Evolutionary conservation across 352 stramenopile genomes (phyloP).

Genomic region (Phytophthora foliorum): DNA sequence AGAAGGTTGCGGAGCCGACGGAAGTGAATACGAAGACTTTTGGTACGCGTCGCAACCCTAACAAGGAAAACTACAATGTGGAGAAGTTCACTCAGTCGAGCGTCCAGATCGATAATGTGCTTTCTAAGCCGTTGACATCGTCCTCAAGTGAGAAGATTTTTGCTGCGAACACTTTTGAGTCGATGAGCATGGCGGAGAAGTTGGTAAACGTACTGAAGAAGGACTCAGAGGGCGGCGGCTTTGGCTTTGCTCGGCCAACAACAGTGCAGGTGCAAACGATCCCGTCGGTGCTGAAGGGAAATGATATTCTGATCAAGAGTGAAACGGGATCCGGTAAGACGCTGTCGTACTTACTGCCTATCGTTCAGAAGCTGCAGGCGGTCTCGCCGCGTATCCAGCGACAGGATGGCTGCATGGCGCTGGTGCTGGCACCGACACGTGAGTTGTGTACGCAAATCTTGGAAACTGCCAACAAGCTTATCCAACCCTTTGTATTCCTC

Average conservation of each 20-base stretch:
- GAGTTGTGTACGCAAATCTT: slow-evolving; percentile 97
- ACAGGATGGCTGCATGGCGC: slow-evolving; percentile 88
- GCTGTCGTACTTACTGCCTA: slow-evolving; percentile 96
- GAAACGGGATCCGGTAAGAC: slow-evolving; percentile 98
- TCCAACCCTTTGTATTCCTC: slow-evolving; percentile 93
- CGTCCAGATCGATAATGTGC: slow-evolving; percentile 67
- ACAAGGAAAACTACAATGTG: slow-evolving; percentile 80
- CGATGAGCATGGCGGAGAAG: slow-evolving; percentile 74
- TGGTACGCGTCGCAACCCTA: slow-evolving; percentile 85
- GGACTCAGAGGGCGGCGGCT: slow-evolving; percentile 56
- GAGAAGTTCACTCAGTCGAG: slow-evolving; percentile 65
- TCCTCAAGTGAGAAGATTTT: slow-evolving; percentile 88
- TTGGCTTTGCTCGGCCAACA: slow-evolving; percentile 82
- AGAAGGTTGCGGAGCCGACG: not conserved
- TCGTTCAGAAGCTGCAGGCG: slow-evolving; percentile 91
- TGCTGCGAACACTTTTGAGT: slow-evolving; percentile 75
- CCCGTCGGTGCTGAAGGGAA: slow-evolving; percentile 69
- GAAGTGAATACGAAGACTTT: slow-evolving; percentile 44
- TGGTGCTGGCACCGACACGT: slow-evolving; percentile 96
- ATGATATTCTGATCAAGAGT: slow-evolving; percentile 95
- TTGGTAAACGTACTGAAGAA: slow-evolving; percentile 79
- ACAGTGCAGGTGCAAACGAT: slow-evolving; percentile 89
- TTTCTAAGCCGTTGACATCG: slow-evolving; percentile 81
- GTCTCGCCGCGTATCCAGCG: slow-evolving; percentile 77
- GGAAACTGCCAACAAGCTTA: slow-evolving; percentile 95